Base-by-base conservation (phyloP, 306 rosid genomes). In the Sechiopsis laciniata region DNA sequence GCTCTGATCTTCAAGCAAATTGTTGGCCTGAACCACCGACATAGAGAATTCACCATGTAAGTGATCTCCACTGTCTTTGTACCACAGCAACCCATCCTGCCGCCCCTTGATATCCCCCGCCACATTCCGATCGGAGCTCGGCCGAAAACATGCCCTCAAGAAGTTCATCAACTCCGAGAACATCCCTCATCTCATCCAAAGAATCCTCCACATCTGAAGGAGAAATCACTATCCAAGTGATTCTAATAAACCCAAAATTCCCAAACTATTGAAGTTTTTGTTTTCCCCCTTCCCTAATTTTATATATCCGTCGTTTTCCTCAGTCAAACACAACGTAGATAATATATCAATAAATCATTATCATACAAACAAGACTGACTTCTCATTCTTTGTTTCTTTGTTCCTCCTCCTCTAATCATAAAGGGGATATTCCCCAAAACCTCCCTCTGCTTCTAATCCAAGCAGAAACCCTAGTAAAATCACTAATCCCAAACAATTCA, bases 171-270 rank as follows among this genome's bases (percentile, higher is more conserved):
- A 79, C 80, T 81, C 81, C 55, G 83, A 77, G 79, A 84, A 79
- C 88, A 84, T 84, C 85, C 88, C 88, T 84, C 88, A 84, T 84
- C 78, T 84, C 88, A 79, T 80, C 82, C 83, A 74, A 64, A 77
- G 74, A 70, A 74, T 82, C 83, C 80, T 81, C 88, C 81, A 63
- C 65, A 55, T 73, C 48, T 73, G 13, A 70, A 42, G 20, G 55
- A 66, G 14, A 45, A 70, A 26, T 8, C 7, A 13, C 14, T 11
- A 15, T 24, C 21, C 58, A 0, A 48, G 21, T 69, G 57, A 69
- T 32, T 35, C 5, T 11, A 37, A 29, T 19, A 21, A 73, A 55
- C 54, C 21, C 54, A 57, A 19, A 54, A 73, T 17, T 19, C 22
- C 53, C 53, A 40, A 37, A 42, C 55, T 5, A 14, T 19, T 17